A percentile compares a stretch with the other conserved stretches of the same genome.
Conservation (phyloP, 1,139 yeast genomes). For the Nakaseomyces delphensis region DNA sequence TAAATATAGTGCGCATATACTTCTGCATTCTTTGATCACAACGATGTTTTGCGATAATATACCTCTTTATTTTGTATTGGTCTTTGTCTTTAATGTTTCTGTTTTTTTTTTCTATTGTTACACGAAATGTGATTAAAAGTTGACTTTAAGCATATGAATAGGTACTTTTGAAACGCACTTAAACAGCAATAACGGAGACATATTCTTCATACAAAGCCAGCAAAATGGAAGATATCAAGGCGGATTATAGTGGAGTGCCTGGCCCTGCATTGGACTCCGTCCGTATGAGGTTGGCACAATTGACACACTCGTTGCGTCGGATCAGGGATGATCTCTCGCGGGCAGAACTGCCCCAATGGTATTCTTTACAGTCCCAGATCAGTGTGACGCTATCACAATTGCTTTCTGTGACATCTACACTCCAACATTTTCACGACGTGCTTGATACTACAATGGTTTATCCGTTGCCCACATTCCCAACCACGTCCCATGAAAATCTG, state of each 20-base stretch:
- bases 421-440: conserved; percentile 52
- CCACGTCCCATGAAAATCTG: conserved; percentile 72
- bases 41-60: no score
- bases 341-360: conserved; percentile 34
- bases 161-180: no score
- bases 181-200: background rate
- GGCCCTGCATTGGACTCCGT: conserved; percentile 52
- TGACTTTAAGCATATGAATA: no score
- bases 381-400: conserved; percentile 77
- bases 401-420: conserved; percentile 58
- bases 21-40: no score
- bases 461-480: conserved; percentile 78
- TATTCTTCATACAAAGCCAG: background rate
- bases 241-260: conserved; percentile 40
- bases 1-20: no score
- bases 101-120: no score
- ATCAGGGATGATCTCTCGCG: conserved; percentile 37
- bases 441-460: conserved; percentile 64
- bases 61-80: no score
- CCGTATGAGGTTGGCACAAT: conserved; percentile 50
- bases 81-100: no score
- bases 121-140: no score
- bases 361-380: conserved; percentile 65
- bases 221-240: conserved; percentile 17
- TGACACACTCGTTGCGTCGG: conserved; percentile 40